phyloP scores from a whole-genome alignment of 352 stramenopile species.

The Globisporangium spinosum region DNA sequence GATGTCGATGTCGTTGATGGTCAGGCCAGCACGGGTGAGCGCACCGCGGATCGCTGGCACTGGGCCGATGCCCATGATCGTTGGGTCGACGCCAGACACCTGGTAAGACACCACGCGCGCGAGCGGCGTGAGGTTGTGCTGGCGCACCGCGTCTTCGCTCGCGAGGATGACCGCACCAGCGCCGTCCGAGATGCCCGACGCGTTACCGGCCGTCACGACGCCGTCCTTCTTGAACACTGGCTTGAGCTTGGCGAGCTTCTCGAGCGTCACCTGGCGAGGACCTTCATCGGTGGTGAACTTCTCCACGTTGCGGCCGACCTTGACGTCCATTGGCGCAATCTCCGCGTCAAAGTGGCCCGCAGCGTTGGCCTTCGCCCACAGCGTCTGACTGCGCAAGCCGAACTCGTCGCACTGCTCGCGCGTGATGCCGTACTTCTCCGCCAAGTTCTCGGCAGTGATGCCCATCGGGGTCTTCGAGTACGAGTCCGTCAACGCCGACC shows the following conservation, averaged over 20 bases:
- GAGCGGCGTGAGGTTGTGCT: constrained; percentile 92
- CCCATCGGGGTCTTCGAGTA: constrained; percentile 96
- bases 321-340: constrained; percentile 90
- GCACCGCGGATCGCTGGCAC: constrained; percentile 92
- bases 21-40: constrained; percentile 87
- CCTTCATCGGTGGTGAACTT: constrained; percentile 76
- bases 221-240: constrained; percentile 98
- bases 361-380: constrained; percentile 90
- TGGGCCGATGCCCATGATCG: constrained; percentile 97
- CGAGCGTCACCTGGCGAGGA: constrained; percentile 67
- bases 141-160: constrained; percentile 90
- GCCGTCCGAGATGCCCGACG: constrained; percentile 96
- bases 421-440: constrained; percentile 92
- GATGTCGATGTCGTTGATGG: constrained; percentile 93
- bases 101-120: constrained; percentile 92
- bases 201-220: constrained; percentile 95
- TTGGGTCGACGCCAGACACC: constrained; percentile 92
- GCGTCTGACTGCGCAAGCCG: constrained; percentile 90
- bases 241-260: constrained; percentile 90
- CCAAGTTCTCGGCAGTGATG: constrained; percentile 98
- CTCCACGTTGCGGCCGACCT: constrained; percentile 90
- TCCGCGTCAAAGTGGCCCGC: constrained; percentile 93
- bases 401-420: constrained; percentile 95
- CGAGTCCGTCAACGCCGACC: constrained; percentile 95
- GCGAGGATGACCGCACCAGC: constrained; percentile 93